Conservation (phyloP, 2,329 filamentous ascomycete species). For the Penicillium sclerotigenum region DNA sequence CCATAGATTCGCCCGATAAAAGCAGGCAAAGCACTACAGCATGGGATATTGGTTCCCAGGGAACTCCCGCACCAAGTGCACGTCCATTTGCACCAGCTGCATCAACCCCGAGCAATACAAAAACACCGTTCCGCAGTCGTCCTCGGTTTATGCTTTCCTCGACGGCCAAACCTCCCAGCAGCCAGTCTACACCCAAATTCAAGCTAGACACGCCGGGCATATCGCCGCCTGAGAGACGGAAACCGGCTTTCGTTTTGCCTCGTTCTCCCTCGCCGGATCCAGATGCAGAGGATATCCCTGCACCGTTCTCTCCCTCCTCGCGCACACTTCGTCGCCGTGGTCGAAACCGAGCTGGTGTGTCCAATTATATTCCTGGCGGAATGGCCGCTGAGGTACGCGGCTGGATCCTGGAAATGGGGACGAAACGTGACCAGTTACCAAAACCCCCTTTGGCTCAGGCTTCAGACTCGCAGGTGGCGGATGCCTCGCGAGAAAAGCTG, state of each 20-base stretch:
- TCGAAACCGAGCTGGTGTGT: slow-evolving; percentile 19
- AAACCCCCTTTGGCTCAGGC: neutral
- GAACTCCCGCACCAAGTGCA: slow-evolving; percentile 3
- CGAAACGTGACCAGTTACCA: slow-evolving; percentile 27
- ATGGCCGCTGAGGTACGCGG: slow-evolving; percentile 43
- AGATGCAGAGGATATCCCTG: slow-evolving; percentile 23
- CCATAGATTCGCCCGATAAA: slow-evolving; percentile 8
- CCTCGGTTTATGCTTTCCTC: slow-evolving; percentile 32
- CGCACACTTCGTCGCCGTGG: slow-evolving; percentile 32
- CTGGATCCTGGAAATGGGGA: slow-evolving; percentile 41
- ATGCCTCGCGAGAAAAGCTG: neutral
- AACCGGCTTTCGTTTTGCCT: slow-evolving; percentile 40
- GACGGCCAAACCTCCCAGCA: slow-evolving; percentile 20
- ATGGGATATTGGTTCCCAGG: slow-evolving; percentile 7
- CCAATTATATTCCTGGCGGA: slow-evolving; percentile 35
- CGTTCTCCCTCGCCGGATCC: slow-evolving; percentile 34
- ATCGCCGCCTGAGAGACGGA: slow-evolving; percentile 24
- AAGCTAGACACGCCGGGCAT: slow-evolving; percentile 14
- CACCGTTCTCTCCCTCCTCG: slow-evolving; percentile 38
- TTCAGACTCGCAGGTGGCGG: neutral
- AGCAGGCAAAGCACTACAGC: slow-evolving; percentile 3
- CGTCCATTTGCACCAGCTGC: slow-evolving; percentile 5
- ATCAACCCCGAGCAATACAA: slow-evolving; percentile 15
- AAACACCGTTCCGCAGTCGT: slow-evolving; percentile 26
- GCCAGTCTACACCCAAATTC: slow-evolving; percentile 10